phyloP scores from a whole-genome alignment of 2,329 filamentous ascomycete species.

The Pseudogymnoascus sp. region DNA sequence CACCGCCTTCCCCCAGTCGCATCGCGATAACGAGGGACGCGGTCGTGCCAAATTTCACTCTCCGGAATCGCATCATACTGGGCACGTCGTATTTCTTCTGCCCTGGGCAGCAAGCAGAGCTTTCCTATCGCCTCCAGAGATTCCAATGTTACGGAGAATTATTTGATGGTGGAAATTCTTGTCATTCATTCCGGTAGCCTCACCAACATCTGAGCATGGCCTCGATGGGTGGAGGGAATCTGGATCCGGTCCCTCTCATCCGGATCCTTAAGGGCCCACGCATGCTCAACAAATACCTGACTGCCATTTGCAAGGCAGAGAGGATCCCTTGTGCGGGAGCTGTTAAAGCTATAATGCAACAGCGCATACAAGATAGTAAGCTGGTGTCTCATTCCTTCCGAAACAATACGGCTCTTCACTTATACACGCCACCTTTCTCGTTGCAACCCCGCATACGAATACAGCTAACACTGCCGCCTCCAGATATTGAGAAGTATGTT shows the following conservation, averaged over 20 bases:
- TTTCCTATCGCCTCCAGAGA: neutral
- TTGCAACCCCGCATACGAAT: constrained; percentile 9
- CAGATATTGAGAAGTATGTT: constrained; percentile 21
- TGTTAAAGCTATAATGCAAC: constrained; percentile 75
- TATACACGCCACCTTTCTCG: constrained; percentile 14
- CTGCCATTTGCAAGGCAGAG: constrained; percentile 59
- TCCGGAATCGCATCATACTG: constrained; percentile 5
- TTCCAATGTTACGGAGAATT: neutral
- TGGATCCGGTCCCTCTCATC: constrained; percentile 25
- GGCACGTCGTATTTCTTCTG: neutral
- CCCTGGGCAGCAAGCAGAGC: constrained; percentile 6
- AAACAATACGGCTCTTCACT: constrained; percentile 13
- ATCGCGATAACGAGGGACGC: constrained; percentile 9
- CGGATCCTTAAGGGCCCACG: constrained; percentile 21
- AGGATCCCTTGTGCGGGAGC: constrained; percentile 64
- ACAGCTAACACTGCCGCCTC: neutral
- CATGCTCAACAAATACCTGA: constrained; percentile 24
- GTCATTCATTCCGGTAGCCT: neutral
- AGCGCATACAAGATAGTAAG: constrained; percentile 70
- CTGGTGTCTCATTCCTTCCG: constrained; percentile 23
- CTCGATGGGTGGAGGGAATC: constrained; percentile 26
- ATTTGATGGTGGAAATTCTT: constrained; percentile 8
- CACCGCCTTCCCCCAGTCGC: constrained; percentile 9
- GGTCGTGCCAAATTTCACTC: constrained; percentile 7
- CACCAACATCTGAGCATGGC: constrained; percentile 20